A percentile compares a stretch with the other conserved stretches of the same genome.
phyloP scores from a whole-genome alignment of 257 asterid genomes.

The Echium plantagineum region DNA sequence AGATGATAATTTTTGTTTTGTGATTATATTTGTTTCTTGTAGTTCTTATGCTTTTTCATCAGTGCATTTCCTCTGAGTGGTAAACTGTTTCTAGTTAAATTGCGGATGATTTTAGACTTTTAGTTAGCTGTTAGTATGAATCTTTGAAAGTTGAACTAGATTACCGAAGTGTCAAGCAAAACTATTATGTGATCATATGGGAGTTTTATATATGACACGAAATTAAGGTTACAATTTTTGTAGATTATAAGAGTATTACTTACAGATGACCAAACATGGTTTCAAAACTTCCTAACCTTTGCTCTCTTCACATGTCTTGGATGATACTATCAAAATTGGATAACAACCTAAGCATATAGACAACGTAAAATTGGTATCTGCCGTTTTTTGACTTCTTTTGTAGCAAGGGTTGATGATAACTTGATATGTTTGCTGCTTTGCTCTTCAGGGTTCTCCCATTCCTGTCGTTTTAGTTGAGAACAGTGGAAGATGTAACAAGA shows the following conservation, averaged over 20 bases:
- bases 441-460: constrained; percentile 39
- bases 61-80: too few relatives aligned
- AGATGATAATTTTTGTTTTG: too few relatives aligned
- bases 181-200: too few relatives aligned
- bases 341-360: neutral
- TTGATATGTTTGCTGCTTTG: neutral
- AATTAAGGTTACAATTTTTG: neutral
- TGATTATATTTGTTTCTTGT: too few relatives aligned
- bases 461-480: constrained; percentile 94
- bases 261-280: neutral
- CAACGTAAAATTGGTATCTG: neutral
- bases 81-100: too few relatives aligned
- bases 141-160: too few relatives aligned
- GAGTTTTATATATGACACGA: neutral
- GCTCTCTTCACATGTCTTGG: neutral
- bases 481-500: constrained; percentile 92
- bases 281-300: neutral
- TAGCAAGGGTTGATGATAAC: too few relatives aligned
- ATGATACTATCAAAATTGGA: neutral
- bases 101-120: too few relatives aligned
- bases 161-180: too few relatives aligned
- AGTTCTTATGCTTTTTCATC: too few relatives aligned
- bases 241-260: neutral
- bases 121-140: too few relatives aligned
- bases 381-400: neutral